A percentile compares a stretch with the other conserved stretches of the same genome.
Conservation (phyloP, 164 flowering plant species). For the Vitis rupestris region DNA sequence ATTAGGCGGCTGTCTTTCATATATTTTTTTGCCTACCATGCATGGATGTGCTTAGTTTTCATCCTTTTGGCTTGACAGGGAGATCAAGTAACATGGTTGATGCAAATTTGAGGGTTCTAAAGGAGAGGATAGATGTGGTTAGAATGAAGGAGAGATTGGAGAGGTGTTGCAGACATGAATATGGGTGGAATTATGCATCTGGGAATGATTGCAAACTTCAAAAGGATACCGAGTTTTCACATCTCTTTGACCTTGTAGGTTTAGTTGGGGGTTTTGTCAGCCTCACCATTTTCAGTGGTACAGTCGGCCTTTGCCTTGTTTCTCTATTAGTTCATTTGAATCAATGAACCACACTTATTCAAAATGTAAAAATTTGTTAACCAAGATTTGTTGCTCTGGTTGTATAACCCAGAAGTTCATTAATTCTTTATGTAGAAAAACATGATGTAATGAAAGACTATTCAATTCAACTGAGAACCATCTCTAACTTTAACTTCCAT, state of each 20-base stretch:
- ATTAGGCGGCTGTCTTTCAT: not conserved
- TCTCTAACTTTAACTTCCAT: no score
- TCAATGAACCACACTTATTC: not conserved
- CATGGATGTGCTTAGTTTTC: not conserved
- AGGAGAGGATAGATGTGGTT: conserved; percentile 27
- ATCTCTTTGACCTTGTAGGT: conserved; percentile 21
- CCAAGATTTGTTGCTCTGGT: no score
- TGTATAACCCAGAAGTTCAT: no score
- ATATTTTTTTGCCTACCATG: not conserved
- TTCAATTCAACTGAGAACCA: no score
- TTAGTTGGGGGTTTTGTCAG: conserved; percentile 20
- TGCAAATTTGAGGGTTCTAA: conserved; percentile 28
- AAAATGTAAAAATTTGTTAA: no score
- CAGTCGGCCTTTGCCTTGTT: conserved; percentile 24
- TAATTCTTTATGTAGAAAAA: no score
- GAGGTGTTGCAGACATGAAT: conserved; percentile 14
- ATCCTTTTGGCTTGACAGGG: conserved; percentile 16
- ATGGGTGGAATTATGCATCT: conserved; percentile 32
- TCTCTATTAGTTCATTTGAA: conserved; percentile 25
- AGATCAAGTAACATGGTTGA: conserved; percentile 30
- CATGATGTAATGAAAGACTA: no score
- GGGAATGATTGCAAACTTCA: conserved; percentile 12
- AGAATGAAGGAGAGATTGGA: conserved; percentile 29
- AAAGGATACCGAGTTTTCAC: conserved; percentile 1
- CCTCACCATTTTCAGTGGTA: conserved; percentile 19